These are phyloP conservation scores for Dillenia turbinata DNA, from an alignment of 164 flowering plant species.

Conservation along the genomic window DNA sequence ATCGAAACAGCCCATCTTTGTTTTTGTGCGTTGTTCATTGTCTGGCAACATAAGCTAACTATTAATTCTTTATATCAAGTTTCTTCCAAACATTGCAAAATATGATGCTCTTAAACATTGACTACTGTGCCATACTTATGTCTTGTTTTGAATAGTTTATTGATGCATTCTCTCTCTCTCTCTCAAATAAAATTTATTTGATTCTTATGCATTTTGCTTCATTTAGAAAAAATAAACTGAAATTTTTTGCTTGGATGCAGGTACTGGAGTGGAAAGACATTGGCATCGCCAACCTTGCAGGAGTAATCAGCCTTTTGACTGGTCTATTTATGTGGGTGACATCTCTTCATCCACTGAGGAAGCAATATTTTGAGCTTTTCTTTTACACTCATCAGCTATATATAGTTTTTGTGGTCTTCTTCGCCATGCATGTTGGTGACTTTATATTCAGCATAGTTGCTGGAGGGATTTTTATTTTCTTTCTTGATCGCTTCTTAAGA, in stretches of 20 bases:
- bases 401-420: constrained; percentile 62
- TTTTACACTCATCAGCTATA: constrained; percentile 94
- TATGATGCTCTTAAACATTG: too few relatives aligned
- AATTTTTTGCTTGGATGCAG: constrained; percentile 51
- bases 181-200: too few relatives aligned
- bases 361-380: constrained; percentile 67
- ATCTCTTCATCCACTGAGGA: constrained; percentile 66
- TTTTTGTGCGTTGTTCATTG: too few relatives aligned
- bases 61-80: too few relatives aligned
- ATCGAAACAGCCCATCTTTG: too few relatives aligned
- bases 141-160: too few relatives aligned
- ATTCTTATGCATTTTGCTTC: too few relatives aligned
- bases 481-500: constrained; percentile 84
- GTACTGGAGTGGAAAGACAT: constrained; percentile 56
- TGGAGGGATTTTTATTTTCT: constrained; percentile 75
- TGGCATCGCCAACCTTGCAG: constrained; percentile 71
- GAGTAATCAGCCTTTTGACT: constrained; percentile 73
- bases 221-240: too few relatives aligned
- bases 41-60: too few relatives aligned
- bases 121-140: too few relatives aligned
- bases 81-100: too few relatives aligned
- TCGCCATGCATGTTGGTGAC: constrained; percentile 88
- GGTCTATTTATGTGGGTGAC: constrained; percentile 96
- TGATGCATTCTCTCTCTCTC: too few relatives aligned
- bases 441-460: constrained; percentile 60